Evolutionary conservation across 768 basidiomycete species (phyloP).

Genomic region (Lactarius vividus): DNA sequence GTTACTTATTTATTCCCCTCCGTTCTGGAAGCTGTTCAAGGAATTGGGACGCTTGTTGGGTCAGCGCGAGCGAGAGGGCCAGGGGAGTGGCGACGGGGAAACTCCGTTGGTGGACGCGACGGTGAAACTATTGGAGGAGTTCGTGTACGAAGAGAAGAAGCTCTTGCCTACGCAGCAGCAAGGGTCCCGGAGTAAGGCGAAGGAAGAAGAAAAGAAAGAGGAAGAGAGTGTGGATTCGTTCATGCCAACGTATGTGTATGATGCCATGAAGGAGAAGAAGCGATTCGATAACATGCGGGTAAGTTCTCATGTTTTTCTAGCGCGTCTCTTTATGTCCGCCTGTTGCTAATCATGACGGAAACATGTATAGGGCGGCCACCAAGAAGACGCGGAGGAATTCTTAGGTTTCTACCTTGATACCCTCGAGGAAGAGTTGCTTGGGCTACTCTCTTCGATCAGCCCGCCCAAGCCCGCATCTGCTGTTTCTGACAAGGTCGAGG

Average conservation of each 20-base stretch:
- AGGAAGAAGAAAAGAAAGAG: slow-evolving; percentile 46
- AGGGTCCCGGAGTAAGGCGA: slow-evolving; percentile 36
- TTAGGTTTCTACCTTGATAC: slow-evolving; percentile 96
- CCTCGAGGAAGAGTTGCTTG: slow-evolving; percentile 85
- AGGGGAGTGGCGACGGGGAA: slow-evolving; percentile 30
- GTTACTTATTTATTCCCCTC: slow-evolving; percentile 83
- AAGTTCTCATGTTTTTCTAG: slow-evolving; percentile 31
- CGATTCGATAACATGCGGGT: slow-evolving; percentile 92
- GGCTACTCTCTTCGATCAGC: slow-evolving; percentile 54
- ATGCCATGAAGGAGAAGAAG: slow-evolving; percentile 91
- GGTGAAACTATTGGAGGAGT: slow-evolving; percentile 76
- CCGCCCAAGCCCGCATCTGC: slow-evolving; percentile 38
- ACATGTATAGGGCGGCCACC: slow-evolving; percentile 69
- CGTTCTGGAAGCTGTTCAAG: slow-evolving; percentile 75
- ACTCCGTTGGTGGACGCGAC: slow-evolving; percentile 68
- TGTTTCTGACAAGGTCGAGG: slow-evolving; percentile 38
- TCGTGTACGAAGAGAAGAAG: slow-evolving; percentile 41
- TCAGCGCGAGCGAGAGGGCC: slow-evolving; percentile 33
- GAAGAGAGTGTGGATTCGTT: slow-evolving; percentile 64
- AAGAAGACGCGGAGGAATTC: slow-evolving; percentile 99
- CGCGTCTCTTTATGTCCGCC: neutral
- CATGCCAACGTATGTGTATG: slow-evolving; percentile 82
- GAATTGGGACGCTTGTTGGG: slow-evolving; percentile 58
- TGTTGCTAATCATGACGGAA: slow-evolving; percentile 10
- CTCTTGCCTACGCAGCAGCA: slow-evolving; percentile 26